Percentiles rank a stretch among this genome's conserved stretches.
phyloP scores from a whole-genome alignment of 176 grass and related monocot species.

The Oryza glumipatula region DNA sequence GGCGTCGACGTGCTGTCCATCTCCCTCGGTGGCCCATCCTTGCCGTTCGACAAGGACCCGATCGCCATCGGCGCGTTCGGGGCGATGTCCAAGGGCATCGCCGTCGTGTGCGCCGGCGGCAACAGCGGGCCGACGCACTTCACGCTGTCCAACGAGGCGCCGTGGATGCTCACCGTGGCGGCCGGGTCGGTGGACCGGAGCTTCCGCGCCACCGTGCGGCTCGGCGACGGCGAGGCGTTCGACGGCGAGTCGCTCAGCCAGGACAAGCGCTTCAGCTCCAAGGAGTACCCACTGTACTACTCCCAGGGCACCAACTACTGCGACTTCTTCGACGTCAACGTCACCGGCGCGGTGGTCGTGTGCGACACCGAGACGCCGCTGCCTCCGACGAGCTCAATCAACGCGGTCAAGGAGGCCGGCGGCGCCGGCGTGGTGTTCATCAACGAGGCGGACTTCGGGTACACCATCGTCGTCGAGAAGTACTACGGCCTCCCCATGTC shows the following conservation, averaged over 20 bases:
- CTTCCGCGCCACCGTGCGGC: conserved; percentile 52
- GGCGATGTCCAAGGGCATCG: conserved; percentile 46
- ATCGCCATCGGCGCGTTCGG: conserved; percentile 60
- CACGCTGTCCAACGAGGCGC: conserved; percentile 58
- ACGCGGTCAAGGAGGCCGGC: conserved; percentile 26
- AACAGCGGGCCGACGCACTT: conserved; percentile 23
- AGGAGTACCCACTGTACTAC: conserved; percentile 46
- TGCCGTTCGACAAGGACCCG: conserved; percentile 41
- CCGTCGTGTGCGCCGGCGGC: conserved; percentile 62
- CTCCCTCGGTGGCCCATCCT: conserved; percentile 56
- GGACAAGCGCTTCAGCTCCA: conserved; percentile 50
- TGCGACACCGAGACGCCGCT: conserved; percentile 53
- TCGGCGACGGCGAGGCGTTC: conserved; percentile 51
- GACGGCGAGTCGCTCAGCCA: conserved; percentile 50
- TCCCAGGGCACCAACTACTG: conserved; percentile 42
- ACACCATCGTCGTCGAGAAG: conserved; percentile 45
- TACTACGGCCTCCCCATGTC: conserved; percentile 41
- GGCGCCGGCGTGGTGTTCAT: conserved; percentile 48
- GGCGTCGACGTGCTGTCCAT: conserved; percentile 66
- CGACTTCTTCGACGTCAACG: conserved; percentile 45
- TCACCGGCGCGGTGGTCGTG: conserved; percentile 50
- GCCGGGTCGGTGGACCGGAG: conserved; percentile 60
- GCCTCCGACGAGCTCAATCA: conserved; percentile 40
- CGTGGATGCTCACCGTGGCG: conserved; percentile 60
- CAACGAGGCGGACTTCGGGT: conserved; percentile 44